Conservation (phyloP, 2,329 filamentous ascomycete genomes). For the Cytospora mali region DNA sequence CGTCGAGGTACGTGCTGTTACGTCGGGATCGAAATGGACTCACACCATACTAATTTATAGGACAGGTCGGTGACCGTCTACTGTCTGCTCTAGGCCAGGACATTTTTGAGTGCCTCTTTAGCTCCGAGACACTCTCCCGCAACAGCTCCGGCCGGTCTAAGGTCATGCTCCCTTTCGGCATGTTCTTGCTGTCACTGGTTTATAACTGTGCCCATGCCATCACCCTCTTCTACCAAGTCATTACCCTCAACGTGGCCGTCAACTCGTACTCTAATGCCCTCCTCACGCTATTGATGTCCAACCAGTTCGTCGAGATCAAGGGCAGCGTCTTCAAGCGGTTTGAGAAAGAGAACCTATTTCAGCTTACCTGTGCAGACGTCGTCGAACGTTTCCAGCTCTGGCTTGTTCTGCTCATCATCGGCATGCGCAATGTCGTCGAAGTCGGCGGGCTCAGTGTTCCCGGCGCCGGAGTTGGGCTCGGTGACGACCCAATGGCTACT, state of each 20-base stretch:
- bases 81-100: conserved; percentile 93
- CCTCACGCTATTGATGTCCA: conserved; percentile 88
- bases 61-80: conserved; percentile 76
- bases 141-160: conserved; percentile 89
- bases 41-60: not conserved
- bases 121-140: conserved; percentile 85
- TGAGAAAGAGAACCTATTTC: conserved; percentile 96
- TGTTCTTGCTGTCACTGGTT: conserved; percentile 82
- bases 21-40: not conserved
- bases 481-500: conserved; percentile 50
- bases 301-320: conserved; percentile 99
- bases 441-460: conserved; percentile 79
- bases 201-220: conserved; percentile 91
- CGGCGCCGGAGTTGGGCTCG: conserved; percentile 53
- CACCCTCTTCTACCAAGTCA: conserved; percentile 93
- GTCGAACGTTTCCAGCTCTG: conserved; percentile 97
- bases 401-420: conserved; percentile 96
- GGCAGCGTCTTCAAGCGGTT: conserved; percentile 98
- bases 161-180: conserved; percentile 81
- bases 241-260: conserved; percentile 95
- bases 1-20: conserved; percentile 63
- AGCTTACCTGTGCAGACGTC: conserved; percentile 93
- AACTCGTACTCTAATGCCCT: conserved; percentile 98
- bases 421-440: conserved; percentile 93
- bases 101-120: conserved; percentile 93